Conservation (phyloP, 2,329 filamentous ascomycete genomes). For the Phyllosticta citribraziliensis region DNA sequence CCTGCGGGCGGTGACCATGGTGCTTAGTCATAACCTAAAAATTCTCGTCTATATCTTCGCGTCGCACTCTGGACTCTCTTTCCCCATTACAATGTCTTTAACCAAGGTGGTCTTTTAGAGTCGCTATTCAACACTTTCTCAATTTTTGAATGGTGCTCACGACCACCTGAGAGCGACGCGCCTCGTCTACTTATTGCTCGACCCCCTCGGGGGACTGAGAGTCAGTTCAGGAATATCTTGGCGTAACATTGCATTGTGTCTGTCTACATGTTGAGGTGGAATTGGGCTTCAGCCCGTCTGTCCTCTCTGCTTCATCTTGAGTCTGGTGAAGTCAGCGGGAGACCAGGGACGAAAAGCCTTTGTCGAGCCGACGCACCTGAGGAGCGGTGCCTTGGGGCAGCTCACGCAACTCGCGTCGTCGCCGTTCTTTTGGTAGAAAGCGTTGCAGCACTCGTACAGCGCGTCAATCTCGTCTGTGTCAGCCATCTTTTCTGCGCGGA, state of each 20-base stretch:
- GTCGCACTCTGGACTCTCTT: constrained; percentile 28
- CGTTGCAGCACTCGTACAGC: constrained; percentile 86
- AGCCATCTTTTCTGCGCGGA: background rate
- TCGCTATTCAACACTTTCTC: constrained; percentile 91
- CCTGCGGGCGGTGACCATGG: background rate
- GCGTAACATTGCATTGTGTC: constrained; percentile 27
- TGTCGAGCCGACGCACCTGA: constrained; percentile 38
- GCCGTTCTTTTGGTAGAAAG: constrained; percentile 73
- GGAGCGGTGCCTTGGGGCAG: constrained; percentile 72
- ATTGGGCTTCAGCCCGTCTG: constrained; percentile 24
- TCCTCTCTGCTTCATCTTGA: constrained; percentile 76
- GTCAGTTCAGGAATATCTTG: constrained; percentile 28
- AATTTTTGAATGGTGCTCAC: constrained; percentile 99
- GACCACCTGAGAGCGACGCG: constrained; percentile 77
- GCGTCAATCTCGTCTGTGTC: constrained; percentile 56
- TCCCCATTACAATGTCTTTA: constrained; percentile 58
- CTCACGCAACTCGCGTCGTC: constrained; percentile 66
- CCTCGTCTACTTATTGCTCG: constrained; percentile 45
- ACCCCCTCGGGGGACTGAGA: constrained; percentile 40
- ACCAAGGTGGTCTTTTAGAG: constrained; percentile 84
- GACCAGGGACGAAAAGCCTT: background rate
- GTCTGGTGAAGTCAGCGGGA: constrained; percentile 23
- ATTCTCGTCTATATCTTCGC: background rate
- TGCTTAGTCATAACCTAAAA: background rate
- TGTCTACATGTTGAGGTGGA: background rate